phyloP scores from a whole-genome alignment of 352 stramenopile species.

The Nothophytophthora sp. region DNA sequence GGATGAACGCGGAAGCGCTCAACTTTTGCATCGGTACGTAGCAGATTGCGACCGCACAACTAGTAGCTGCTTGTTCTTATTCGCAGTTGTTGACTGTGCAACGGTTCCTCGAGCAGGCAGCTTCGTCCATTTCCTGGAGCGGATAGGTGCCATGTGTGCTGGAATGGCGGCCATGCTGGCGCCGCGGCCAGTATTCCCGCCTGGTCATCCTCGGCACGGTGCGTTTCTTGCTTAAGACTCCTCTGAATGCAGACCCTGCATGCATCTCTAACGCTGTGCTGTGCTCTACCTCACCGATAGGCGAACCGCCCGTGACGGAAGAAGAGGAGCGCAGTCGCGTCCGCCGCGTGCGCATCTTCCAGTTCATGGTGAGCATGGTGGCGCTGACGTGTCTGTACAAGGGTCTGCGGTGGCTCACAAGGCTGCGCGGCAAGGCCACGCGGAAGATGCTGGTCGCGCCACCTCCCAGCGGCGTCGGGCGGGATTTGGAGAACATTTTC shows the following conservation, averaged over 20 bases:
- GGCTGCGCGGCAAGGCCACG: conserved; percentile 35
- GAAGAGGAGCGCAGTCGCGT: conserved; percentile 74
- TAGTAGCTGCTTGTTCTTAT: no score
- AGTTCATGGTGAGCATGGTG: conserved; percentile 74
- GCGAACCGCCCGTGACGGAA: conserved; percentile 55
- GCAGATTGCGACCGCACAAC: no score
- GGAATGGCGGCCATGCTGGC: conserved; percentile 69
- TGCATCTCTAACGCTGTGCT: conserved; percentile 1
- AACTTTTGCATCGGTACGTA: conserved; percentile 72
- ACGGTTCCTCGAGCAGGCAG: conserved; percentile 36
- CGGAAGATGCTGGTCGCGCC: conserved; percentile 38
- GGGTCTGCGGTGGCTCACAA: conserved; percentile 48
- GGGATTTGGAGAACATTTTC: conserved; percentile 73
- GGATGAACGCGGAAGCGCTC: conserved; percentile 76
- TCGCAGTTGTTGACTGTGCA: conserved; percentile 3
- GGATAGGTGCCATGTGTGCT: conserved; percentile 77
- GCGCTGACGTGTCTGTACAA: conserved; percentile 61
- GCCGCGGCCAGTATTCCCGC: conserved; percentile 60
- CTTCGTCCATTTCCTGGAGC: conserved; percentile 85
- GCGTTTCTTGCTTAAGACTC: neutral
- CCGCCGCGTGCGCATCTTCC: conserved; percentile 76
- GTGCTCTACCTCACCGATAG: no score
- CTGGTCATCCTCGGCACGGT: conserved; percentile 76
- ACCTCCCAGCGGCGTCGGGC: conserved; percentile 22
- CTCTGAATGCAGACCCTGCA: neutral